Conservation (phyloP, 2,329 filamentous ascomycete species). For the Diaporthe amygdali region DNA sequence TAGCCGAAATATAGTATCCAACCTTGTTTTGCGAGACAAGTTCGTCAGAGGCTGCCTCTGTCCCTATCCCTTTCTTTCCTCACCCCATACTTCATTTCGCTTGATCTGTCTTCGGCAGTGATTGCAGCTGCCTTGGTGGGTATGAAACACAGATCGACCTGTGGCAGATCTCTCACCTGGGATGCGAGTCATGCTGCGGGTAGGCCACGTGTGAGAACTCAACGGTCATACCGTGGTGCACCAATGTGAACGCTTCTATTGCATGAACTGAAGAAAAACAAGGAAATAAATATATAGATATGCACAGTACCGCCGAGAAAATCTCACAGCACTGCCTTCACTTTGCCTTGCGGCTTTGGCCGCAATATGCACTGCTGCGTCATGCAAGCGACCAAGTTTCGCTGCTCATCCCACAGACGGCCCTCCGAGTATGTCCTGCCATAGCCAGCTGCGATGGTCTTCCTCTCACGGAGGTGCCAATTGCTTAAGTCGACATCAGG, state of each 20-base stretch:
- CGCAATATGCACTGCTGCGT: slow-evolving; percentile 51
- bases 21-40: not conserved
- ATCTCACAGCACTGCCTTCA: slow-evolving; percentile 9
- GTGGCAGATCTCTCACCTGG: slow-evolving; percentile 2
- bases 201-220: not conserved
- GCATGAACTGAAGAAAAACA: not conserved
- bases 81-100: slow-evolving; percentile 12
- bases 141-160: slow-evolving; percentile 12
- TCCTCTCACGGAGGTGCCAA: slow-evolving; percentile 51
- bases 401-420: slow-evolving; percentile 49
- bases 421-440: slow-evolving; percentile 51
- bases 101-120: not conserved
- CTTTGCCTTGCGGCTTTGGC: slow-evolving; percentile 18
- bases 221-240: slow-evolving; percentile 13
- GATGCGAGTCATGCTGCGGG: slow-evolving; percentile 1
- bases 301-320: not conserved
- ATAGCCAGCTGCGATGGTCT: slow-evolving; percentile 40
- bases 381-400: slow-evolving; percentile 51
- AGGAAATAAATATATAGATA: slow-evolving; percentile 6
- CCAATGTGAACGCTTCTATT: not conserved
- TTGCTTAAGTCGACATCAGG: slow-evolving; percentile 41
- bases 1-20: slow-evolving; percentile 10
- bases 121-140: not conserved
- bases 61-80: slow-evolving; percentile 8
- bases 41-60: not conserved